These are phyloP conservation scores for Neofusicoccum umdonicola DNA, from an alignment of 2,329 filamentous ascomycete species.

Conservation along the genomic window DNA sequence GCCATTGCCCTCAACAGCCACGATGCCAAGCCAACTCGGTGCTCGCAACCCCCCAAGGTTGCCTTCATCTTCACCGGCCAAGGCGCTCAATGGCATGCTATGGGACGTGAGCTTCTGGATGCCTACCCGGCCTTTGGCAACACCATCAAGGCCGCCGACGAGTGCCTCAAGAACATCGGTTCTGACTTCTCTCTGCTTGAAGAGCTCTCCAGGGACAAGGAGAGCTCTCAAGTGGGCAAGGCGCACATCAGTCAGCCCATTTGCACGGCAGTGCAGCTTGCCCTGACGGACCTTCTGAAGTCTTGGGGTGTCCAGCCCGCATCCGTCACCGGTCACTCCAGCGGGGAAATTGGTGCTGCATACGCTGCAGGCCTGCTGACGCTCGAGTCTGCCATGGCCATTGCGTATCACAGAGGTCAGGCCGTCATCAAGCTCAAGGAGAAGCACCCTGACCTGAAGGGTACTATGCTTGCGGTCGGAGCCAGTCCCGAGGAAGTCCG, in stretches of 20 bases:
- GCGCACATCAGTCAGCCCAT: slow-evolving; percentile 27
- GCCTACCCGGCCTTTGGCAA: slow-evolving; percentile 11
- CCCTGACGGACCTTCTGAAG: slow-evolving; percentile 26
- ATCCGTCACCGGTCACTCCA: slow-evolving; percentile 30
- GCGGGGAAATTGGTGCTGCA: slow-evolving; percentile 32
- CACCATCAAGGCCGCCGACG: background rate
- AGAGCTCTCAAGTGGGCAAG: slow-evolving; percentile 21
- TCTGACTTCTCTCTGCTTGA: slow-evolving; percentile 21
- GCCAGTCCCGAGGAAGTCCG: background rate
- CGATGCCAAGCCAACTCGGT: background rate
- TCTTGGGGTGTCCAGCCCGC: slow-evolving; percentile 27
- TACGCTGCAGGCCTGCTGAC: slow-evolving; percentile 24
- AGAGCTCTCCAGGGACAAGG: slow-evolving; percentile 25
- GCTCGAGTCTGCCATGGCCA: slow-evolving; percentile 24
- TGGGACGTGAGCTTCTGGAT: slow-evolving; percentile 20
- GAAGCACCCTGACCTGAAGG: background rate
- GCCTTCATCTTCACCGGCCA: slow-evolving; percentile 32
- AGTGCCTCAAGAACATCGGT: slow-evolving; percentile 19
- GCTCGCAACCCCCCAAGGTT: background rate
- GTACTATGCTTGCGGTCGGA: slow-evolving; percentile 15
- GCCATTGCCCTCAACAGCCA: background rate
- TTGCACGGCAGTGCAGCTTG: slow-evolving; percentile 29
- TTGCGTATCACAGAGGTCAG: slow-evolving; percentile 26
- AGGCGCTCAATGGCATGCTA: slow-evolving; percentile 28
- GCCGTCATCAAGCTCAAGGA: slow-evolving; percentile 4